phyloP scores from a whole-genome alignment of 2,329 filamentous ascomycete genomes.

The Lecanosticta acicola region DNA sequence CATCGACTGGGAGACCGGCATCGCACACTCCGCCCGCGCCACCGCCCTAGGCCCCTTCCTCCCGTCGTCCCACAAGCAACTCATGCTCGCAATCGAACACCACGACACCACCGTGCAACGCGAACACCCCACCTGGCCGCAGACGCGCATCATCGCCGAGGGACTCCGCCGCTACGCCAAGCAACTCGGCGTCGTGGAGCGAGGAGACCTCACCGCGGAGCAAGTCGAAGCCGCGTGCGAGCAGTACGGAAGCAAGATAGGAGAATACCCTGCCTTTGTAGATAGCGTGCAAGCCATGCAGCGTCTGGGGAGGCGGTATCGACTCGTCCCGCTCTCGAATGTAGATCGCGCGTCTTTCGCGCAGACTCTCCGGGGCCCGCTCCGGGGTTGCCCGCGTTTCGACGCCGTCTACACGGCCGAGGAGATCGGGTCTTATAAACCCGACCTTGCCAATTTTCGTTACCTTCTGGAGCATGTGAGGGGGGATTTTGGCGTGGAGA shows the following conservation, averaged over 20 bases:
- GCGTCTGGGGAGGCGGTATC: conserved; percentile 47
- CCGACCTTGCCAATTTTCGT: conserved; percentile 57
- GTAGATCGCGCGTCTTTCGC: conserved; percentile 52
- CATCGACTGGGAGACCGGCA: conserved; percentile 70
- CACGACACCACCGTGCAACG: conserved; percentile 48
- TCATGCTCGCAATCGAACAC: conserved; percentile 41
- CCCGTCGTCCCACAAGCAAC: conserved; percentile 40
- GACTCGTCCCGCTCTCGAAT: conserved; percentile 58
- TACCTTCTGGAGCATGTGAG: conserved; percentile 55
- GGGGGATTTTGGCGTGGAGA: conserved; percentile 52
- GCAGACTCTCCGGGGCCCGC: conserved; percentile 43
- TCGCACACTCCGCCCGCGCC: conserved; percentile 49
- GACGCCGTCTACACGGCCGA: conserved; percentile 53
- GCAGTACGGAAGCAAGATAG: conserved; percentile 49
- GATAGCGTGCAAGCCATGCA: conserved; percentile 54
- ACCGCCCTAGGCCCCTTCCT: conserved; percentile 45
- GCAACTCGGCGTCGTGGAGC: conserved; percentile 42
- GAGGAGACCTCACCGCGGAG: conserved; percentile 45
- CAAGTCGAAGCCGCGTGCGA: conserved; percentile 39
- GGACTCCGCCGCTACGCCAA: conserved; percentile 28
- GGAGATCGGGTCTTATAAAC: conserved; percentile 68
- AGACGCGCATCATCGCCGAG: conserved; percentile 49
- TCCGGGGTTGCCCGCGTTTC: conserved; percentile 41
- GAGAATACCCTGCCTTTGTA: conserved; percentile 52
- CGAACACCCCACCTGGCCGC: conserved; percentile 52